Base-by-base conservation (phyloP, 1,284 basidiomycete species). In the Austropuccinia psidii region DNA sequence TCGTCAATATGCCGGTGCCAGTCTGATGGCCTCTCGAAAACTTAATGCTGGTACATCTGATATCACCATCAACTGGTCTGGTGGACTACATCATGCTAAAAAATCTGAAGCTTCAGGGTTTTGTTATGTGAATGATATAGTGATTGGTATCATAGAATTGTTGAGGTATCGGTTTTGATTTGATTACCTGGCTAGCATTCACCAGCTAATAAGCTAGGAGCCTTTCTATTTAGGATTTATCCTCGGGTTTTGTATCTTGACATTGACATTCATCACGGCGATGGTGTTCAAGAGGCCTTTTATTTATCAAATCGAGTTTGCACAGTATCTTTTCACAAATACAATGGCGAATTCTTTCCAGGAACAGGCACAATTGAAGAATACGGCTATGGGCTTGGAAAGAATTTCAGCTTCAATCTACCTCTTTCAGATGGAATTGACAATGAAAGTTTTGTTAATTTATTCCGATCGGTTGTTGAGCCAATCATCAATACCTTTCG, bases 251-350 rank as follows among this genome's bases (percentile, higher is more conserved):
- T 97, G 6, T 96, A 97, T 80, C 92, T 97, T 77, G 93, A 97
- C 82, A 97, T 97, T 76, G 93, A 97, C 79, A 96, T 97, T 74
- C 93, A 97, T 80, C 93, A 97, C 79, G 93, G 94, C 24, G 94
- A 97, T 78, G 94, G 93, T 31, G 93, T 97, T 6, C 94, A 97
- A 80, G 89, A 94, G 76, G 96, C 96, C 0, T 99, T 99, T 82
- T 99, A 97, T 82, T 90, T 94, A 78, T 91, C 93, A 43, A 95
- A 98, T 78, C 89, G 96, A 27, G 95, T 99, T 74, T 90, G 98
- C 86, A 98, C 96, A 0, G 91, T 97, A 24, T 98, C 95, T 0
- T 98, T 99, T 82, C 95, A 99, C 85, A 98, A 98, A 82, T 99
- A 97, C 83, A 94, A 91, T 1, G 92, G 92, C 75, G 93, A 97